These are phyloP conservation scores for Dactylella cylindrospora DNA, from an alignment of 2,329 filamentous ascomycete genomes.

Conservation along the genomic window DNA sequence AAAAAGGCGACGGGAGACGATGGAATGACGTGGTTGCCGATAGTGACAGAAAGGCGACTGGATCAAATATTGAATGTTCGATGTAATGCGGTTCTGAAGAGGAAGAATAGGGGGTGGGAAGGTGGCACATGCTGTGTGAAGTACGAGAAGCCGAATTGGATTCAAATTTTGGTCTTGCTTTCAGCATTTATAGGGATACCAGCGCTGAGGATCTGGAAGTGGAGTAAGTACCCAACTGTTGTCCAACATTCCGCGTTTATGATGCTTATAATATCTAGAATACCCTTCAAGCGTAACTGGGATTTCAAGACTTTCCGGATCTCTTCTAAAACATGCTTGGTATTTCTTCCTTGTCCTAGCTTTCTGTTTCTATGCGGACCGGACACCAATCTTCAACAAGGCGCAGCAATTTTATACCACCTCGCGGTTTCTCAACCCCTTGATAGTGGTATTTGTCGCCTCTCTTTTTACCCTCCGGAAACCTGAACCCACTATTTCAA, in stretches of 20 bases:
- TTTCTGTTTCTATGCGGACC: conserved; percentile 60
- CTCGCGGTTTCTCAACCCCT: conserved; percentile 50
- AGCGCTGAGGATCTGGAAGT: conserved; percentile 17
- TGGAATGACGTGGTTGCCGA: conserved; percentile 57
- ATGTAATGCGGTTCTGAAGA: conserved; percentile 55
- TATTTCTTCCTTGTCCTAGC: conserved; percentile 49
- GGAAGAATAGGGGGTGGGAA: conserved; percentile 43
- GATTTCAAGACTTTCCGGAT: no score
- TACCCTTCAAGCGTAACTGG: no score
- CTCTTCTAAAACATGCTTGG: conserved; percentile 36
- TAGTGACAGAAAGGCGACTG: conserved; percentile 56
- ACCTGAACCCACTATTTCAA: conserved; percentile 34
- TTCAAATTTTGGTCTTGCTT: conserved; percentile 51
- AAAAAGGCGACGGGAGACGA: conserved; percentile 54
- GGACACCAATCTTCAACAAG: conserved; percentile 60
- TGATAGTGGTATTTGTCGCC: conserved; percentile 48
- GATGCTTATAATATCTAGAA: no score
- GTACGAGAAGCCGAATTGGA: conserved; percentile 52
- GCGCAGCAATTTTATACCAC: conserved; percentile 55
- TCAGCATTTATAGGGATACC: conserved; percentile 44
- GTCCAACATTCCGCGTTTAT: no score
- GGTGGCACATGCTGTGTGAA: conserved; percentile 59
- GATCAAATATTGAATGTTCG: conserved; percentile 60
- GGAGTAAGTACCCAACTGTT: neutral
- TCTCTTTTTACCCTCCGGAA: conserved; percentile 47